Evolutionary conservation across 108 stramenopile species (phyloP), one percentile per base, ranked within the genome.

Genomic region (Pseudonitzschia multistriata): DNA sequence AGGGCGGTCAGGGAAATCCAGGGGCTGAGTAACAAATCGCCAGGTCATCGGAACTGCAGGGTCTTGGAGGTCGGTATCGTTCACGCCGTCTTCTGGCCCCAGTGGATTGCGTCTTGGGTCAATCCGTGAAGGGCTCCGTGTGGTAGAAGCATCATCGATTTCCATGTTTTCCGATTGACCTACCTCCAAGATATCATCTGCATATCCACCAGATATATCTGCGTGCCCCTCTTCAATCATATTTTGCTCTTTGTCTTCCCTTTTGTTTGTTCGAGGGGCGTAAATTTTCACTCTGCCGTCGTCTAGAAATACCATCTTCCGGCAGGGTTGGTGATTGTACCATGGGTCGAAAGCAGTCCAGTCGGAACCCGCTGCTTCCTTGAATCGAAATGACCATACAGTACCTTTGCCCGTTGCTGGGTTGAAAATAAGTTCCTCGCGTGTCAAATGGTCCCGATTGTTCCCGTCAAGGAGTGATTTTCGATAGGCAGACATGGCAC

Each of bases 361-460:
- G 52, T 88, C 88, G 8, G 47, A 21, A 3, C 70, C 91, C 14
- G 91, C 91, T 15, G 77, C 70, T 65, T 92, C 85, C 53, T 92
- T 92, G 74, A 92, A 89, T 6, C 88, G 83, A 75, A 89, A 89
- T 17, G 76, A 80, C 91, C 91, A 89, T 7, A 85, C 66, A 1
- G 83, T 80, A 8, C 86, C 88, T 33, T 63, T 54, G 22, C 40
- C 50, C 22, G 79, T 70, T 11, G 60, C 49, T 3, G 73, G 72
- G 74, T 91, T 78, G 54, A 81, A 91, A 47, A 83, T 77, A 0
- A 91, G 74, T 66, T 91, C 90, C 39, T 81, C 78, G 15, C 59
- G 17, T 15, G 60, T 49, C 3, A 91, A n/a, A 61, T 79, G 73
- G 4, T 83, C 67, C 45, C 85, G 76, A 25, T 45, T 55, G 4